These are phyloP conservation scores for Bipolaris victoriae DNA, from an alignment of 2,329 filamentous ascomycete species.

Conservation along the genomic window DNA sequence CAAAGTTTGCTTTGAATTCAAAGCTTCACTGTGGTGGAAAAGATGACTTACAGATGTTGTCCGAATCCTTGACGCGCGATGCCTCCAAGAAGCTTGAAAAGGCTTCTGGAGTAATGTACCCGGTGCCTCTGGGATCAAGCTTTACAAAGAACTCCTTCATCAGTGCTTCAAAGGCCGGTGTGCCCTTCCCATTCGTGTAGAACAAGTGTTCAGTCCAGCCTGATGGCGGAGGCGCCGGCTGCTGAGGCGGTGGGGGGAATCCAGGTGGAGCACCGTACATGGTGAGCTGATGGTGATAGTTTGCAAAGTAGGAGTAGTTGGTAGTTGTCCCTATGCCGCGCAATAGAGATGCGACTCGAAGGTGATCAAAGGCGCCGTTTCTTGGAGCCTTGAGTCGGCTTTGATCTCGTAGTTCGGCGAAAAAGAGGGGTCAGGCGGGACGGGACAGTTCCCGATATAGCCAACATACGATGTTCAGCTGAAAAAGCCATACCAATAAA, in stretches of 20 bases:
- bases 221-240: constrained; percentile 2
- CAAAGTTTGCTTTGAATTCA: not conserved
- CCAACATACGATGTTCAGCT: constrained; percentile 1
- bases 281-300: not conserved
- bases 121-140: constrained; percentile 1
- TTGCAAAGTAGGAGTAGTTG: not conserved
- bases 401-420: not conserved
- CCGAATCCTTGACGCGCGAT: not conserved
- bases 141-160: constrained; percentile 5
- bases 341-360: not conserved
- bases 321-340: not conserved
- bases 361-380: too few species aligned
- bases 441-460: not conserved
- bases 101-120: constrained; percentile 1
- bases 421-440: not conserved
- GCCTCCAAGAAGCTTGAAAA: constrained; percentile 2
- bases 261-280: not conserved
- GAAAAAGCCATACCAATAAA: not conserved
- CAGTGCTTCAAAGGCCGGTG: constrained; percentile 1
- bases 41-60: constrained; percentile 1
- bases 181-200: constrained; percentile 3
- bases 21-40: not conserved
- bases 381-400: not conserved
- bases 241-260: not conserved
- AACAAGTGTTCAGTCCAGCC: constrained; percentile 7